These are phyloP conservation scores for Neopestalotiopsis rosae DNA, from an alignment of 2,329 filamentous ascomycete species.

Conservation along the genomic window DNA sequence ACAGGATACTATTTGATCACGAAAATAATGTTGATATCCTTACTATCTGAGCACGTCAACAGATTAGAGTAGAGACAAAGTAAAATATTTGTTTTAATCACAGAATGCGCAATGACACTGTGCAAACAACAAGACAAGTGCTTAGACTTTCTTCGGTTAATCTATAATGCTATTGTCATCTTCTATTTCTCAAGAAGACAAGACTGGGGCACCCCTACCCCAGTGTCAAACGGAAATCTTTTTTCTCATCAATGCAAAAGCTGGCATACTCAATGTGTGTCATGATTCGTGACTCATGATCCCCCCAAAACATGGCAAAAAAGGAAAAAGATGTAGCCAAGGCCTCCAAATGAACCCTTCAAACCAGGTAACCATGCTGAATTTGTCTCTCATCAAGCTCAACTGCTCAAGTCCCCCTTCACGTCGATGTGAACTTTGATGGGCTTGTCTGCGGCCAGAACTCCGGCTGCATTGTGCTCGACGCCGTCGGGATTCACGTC, in stretches of 20 bases:
- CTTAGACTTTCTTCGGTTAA: background rate
- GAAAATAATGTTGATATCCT: background rate
- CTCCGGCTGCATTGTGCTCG: conserved; percentile 54
- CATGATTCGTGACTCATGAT: background rate
- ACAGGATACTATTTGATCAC: background rate
- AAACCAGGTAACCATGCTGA: background rate
- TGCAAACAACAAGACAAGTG: background rate
- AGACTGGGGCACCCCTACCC: background rate
- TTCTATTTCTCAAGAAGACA: background rate
- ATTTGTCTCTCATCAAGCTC: background rate
- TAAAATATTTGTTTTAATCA: background rate
- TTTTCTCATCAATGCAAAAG: background rate
- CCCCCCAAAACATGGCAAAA: background rate
- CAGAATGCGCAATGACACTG: background rate
- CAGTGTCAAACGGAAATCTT: background rate
- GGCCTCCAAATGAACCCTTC: background rate
- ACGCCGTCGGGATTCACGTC: conserved; percentile 61
- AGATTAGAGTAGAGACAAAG: no score
- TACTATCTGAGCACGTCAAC: background rate
- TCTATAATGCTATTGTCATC: background rate
- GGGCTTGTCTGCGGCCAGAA: conserved; percentile 21
- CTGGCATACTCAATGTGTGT: background rate
- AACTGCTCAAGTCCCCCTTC: background rate
- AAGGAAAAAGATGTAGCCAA: background rate
- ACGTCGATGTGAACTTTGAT: background rate